A percentile compares a stretch with the other conserved stretches of the same genome.
Evolutionary conservation across 441 rosid species (phyloP).

Genomic region (Pelargonium cotyledonis): DNA sequence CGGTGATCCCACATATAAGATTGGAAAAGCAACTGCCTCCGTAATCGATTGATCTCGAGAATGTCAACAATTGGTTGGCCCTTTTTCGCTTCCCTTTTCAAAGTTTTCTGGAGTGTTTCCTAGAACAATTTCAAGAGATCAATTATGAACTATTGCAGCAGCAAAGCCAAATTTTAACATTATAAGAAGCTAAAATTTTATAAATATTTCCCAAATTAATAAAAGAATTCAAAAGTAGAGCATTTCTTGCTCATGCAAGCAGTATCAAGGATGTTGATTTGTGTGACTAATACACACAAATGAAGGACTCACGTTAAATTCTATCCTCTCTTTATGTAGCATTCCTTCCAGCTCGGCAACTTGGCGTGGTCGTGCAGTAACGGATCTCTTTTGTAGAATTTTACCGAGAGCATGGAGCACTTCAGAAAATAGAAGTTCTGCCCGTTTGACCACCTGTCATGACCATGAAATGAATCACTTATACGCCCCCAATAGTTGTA

Average conservation of each 20-base stretch:
- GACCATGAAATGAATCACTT: slow-evolving; percentile 20
- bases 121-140: slow-evolving; percentile 28
- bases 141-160: too few relatives aligned
- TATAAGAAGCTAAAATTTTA: background rate
- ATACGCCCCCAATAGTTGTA: slow-evolving; percentile 13
- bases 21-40: slow-evolving; percentile 77
- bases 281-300: slow-evolving; percentile 6
- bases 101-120: slow-evolving; percentile 61
- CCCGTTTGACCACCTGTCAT: slow-evolving; percentile 57
- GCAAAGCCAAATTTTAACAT: background rate
- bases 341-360: slow-evolving; percentile 55
- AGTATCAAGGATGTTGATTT: background rate
- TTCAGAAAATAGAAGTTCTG: slow-evolving; percentile 82
- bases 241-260: background rate
- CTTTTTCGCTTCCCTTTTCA: slow-evolving; percentile 46
- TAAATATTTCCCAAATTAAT: background rate
- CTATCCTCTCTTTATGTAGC: slow-evolving; percentile 71
- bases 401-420: slow-evolving; percentile 60
- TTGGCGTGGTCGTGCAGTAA: slow-evolving; percentile 32
- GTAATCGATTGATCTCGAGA: slow-evolving; percentile 72
- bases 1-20: slow-evolving; percentile 91
- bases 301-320: slow-evolving; percentile 57
- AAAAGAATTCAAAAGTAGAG: too few relatives aligned
- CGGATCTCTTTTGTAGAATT: slow-evolving; percentile 27
- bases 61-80: slow-evolving; percentile 64